These are phyloP conservation scores for Sclerotinia nivalis DNA, from an alignment of 2,329 filamentous ascomycete genomes.

Conservation along the genomic window DNA sequence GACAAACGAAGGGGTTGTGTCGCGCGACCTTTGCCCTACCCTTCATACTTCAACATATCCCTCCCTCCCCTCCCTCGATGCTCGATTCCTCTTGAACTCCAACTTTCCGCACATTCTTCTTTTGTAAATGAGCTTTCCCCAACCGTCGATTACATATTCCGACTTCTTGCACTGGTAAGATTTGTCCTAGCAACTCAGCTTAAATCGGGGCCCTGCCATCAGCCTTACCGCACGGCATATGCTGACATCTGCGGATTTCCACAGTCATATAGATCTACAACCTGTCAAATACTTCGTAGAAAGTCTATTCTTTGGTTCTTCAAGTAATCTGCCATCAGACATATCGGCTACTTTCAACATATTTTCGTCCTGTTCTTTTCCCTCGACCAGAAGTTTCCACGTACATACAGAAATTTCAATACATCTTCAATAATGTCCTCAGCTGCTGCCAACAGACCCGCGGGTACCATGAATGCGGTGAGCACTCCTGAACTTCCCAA, in stretches of 20 bases:
- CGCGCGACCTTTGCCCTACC: slow-evolving; percentile 40
- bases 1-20: slow-evolving; percentile 43
- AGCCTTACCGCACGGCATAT: slow-evolving; percentile 39
- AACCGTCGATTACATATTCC: slow-evolving; percentile 40
- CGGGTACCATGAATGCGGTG: slow-evolving; percentile 44
- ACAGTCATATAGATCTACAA: slow-evolving; percentile 43
- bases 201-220: slow-evolving; percentile 32
- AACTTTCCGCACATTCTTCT: slow-evolving; percentile 31
- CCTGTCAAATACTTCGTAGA: slow-evolving; percentile 39
- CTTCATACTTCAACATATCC: slow-evolving; percentile 38
- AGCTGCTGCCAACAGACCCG: slow-evolving; percentile 41
- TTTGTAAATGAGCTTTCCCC: slow-evolving; percentile 41
- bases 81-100: slow-evolving; percentile 36
- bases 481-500: slow-evolving; percentile 42
- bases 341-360: slow-evolving; percentile 31
- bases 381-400: slow-evolving; percentile 25
- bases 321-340: slow-evolving; percentile 28
- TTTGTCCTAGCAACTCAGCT: slow-evolving; percentile 34
- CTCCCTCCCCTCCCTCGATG: slow-evolving; percentile 38
- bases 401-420: slow-evolving; percentile 34
- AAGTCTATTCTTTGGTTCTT: slow-evolving; percentile 34
- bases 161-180: slow-evolving; percentile 37
- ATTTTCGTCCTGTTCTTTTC: slow-evolving; percentile 27
- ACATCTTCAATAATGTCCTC: slow-evolving; percentile 43
- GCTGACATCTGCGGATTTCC: slow-evolving; percentile 39